Evolutionary conservation across 768 basidiomycete genomes (phyloP).

Genomic region (Tylopilus sp.): DNA sequence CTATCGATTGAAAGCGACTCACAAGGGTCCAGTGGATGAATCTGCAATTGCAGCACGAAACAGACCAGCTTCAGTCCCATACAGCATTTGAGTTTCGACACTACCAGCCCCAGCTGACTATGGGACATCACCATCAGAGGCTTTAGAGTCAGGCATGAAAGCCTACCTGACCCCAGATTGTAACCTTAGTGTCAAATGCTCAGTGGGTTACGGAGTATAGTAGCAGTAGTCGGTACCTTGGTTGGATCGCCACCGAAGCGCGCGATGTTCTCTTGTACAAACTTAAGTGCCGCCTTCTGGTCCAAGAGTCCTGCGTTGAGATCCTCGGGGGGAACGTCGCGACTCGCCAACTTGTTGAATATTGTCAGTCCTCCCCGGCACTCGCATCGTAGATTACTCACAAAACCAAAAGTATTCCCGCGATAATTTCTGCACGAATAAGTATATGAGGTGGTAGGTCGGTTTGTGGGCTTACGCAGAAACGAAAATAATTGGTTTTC

Average conservation of each 20-base stretch:
- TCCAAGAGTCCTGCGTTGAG: constrained; percentile 61
- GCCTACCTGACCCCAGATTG: constrained; percentile 19
- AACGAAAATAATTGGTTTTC: constrained; percentile 18
- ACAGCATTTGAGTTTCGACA: constrained; percentile 13
- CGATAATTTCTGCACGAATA: constrained; percentile 13
- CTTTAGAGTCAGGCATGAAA: not conserved
- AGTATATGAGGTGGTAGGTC: not conserved
- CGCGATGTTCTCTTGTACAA: constrained; percentile 62
- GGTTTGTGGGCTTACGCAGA: constrained; percentile 7
- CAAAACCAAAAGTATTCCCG: constrained; percentile 18
- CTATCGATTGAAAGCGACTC: not conserved
- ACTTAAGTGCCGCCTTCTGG: constrained; percentile 54
- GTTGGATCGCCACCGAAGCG: constrained; percentile 62
- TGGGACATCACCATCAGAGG: not conserved
- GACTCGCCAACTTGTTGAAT: constrained; percentile 44
- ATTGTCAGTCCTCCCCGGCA: constrained; percentile 7
- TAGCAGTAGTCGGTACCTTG: constrained; percentile 36
- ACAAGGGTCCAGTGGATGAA: constrained; percentile 21
- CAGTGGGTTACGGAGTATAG: not conserved
- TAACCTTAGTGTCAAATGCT: constrained; percentile 7
- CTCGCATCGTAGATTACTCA: not conserved
- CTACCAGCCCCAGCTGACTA: constrained; percentile 20
- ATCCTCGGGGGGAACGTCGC: constrained; percentile 42
- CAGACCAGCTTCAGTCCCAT: constrained; percentile 1
- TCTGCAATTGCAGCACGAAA: constrained; percentile 19